Percentiles rank a stretch among this genome's conserved stretches.
phyloP scores from a whole-genome alignment of 257 asterid genomes.

The Mentha longifolia region DNA sequence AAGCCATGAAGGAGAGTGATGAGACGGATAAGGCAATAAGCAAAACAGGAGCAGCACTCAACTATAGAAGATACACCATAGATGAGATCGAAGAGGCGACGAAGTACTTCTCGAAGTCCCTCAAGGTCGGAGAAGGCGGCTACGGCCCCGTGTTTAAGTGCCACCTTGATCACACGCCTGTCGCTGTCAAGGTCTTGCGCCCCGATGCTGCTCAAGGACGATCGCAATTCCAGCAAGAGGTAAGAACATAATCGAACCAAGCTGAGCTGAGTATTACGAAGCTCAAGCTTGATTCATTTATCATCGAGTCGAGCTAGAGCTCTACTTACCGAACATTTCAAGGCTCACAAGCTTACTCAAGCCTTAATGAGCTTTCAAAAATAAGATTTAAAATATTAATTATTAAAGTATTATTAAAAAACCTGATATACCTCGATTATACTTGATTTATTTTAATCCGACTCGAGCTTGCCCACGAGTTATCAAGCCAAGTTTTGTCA shows the following conservation, averaged over 20 bases:
- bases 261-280: no score
- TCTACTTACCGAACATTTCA: neutral
- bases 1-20: constrained; percentile 39
- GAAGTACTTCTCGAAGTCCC: constrained; percentile 46
- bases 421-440: no score
- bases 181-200: constrained; percentile 82
- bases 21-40: constrained; percentile 31
- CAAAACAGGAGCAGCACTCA: constrained; percentile 26
- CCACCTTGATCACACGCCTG: constrained; percentile 76
- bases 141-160: constrained; percentile 93
- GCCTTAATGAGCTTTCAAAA: neutral
- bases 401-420: no score
- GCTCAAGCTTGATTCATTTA: neutral
- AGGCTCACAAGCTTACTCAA: neutral
- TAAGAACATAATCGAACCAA: constrained; percentile 17
- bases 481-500: neutral
- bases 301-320: neutral
- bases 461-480: neutral
- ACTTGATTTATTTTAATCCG: no score
- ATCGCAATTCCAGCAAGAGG: constrained; percentile 90
- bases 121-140: constrained; percentile 93
- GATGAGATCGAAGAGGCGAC: constrained; percentile 94
- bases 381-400: no score
- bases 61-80: constrained; percentile 66
- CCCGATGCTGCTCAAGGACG: constrained; percentile 93